These are phyloP conservation scores for Cyathus striatus DNA, from an alignment of 768 basidiomycete genomes.

Conservation along the genomic window DNA sequence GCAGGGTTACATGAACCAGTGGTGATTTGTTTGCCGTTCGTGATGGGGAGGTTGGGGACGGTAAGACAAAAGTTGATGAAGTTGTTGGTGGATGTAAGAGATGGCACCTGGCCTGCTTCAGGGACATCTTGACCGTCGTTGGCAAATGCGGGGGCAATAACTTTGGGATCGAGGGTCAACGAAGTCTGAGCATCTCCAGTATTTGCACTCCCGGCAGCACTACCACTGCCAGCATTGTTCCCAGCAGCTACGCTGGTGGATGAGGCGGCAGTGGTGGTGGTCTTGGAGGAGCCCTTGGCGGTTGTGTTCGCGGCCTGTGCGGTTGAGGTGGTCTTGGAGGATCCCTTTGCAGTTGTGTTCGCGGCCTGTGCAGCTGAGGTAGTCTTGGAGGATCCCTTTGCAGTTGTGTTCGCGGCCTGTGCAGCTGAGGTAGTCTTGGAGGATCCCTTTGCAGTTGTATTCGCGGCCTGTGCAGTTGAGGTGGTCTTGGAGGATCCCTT, in stretches of 20 bases:
- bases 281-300: constrained; percentile 1
- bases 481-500: constrained; percentile 3
- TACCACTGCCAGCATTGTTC: constrained; percentile 23
- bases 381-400: too few relatives aligned
- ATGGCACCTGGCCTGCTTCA: constrained; percentile 40
- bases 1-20: constrained; percentile 51
- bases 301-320: neutral
- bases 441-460: neutral
- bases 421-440: too few relatives aligned
- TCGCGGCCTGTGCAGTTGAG: neutral
- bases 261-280: neutral
- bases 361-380: too few relatives aligned
- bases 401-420: too few relatives aligned
- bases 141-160: constrained; percentile 34
- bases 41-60: constrained; percentile 48
- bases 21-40: constrained; percentile 42
- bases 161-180: constrained; percentile 33
- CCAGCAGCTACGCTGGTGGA: neutral
- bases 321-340: too few relatives aligned
- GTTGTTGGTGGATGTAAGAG: constrained; percentile 55
- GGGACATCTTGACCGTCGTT: constrained; percentile 39
- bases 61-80: constrained; percentile 67
- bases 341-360: too few relatives aligned
- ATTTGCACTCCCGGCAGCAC: constrained; percentile 28
- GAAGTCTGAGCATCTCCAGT: neutral